Evolutionary conservation across 768 basidiomycete genomes (phyloP), one percentile per base, ranked within the genome.

Genomic region (Cyclocybe aegerita): DNA sequence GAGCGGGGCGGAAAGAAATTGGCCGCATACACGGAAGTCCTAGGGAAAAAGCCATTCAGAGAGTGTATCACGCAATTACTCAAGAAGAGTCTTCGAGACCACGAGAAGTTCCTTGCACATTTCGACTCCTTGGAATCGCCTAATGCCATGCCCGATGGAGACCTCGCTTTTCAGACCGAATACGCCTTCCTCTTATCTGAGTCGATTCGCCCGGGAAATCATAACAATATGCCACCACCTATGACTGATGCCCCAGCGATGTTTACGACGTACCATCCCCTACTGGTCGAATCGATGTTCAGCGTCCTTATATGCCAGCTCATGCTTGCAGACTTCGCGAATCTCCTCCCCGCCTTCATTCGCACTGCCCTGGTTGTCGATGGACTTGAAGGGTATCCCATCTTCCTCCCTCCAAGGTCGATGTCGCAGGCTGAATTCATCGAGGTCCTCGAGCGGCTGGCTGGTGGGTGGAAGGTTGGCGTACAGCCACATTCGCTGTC

Each of bases 351-450:
- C 7, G 77, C 81, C 0, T 93, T 93, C 59, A 70, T 79, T 30
- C 82, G 78, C 47, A 77, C 86, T 1, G 85, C 88, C 0, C 68
- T 77, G 9, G 70, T 91, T 17, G 82, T 93, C 7, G 89, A 93
- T 52, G 86, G 87, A 2, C 76, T 93, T 36, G 93, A 93, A 63
- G 91, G 92, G 0, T 93, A 90, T 66, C 93, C 93, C 7, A 77
- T 95, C 41, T 95, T 95, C 67, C 71, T 91, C 0, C 89, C 90
- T 7, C 89, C 93, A 10, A 76, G 93, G 31, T 91, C 90, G 9
- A 90, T 93, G 86, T 84, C 87, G 0, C 93, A 95, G 61, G 90
- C 90, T 8, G 91, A 94, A 68, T 93, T 93, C 57, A 72, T 91
- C 50, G 93, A 95, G 66, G 76, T 90, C 7, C 73, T 93, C 49